A percentile compares a stretch with the other conserved stretches of the same genome.
These are phyloP conservation scores for Buxus sempervirens DNA, from an alignment of 164 flowering plant genomes.

Conservation along the genomic window DNA sequence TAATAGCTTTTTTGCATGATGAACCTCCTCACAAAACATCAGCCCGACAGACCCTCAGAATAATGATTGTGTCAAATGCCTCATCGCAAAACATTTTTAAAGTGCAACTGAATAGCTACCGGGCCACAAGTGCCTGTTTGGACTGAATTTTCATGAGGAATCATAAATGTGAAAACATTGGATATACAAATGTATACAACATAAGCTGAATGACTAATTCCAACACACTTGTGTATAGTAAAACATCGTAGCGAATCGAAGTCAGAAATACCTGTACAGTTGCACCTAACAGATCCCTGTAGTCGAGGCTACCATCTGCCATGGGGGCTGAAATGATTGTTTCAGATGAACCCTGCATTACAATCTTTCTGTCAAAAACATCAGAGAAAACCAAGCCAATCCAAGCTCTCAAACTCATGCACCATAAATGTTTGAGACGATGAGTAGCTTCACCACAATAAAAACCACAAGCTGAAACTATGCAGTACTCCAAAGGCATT, in stretches of 20 bases:
- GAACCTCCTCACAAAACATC: no score
- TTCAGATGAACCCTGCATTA: conserved; percentile 45
- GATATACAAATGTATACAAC: no score
- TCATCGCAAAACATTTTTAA: no score
- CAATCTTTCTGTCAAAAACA: conserved; percentile 2
- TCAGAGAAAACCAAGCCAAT: background rate
- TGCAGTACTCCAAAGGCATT: background rate
- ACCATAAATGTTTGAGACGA: background rate
- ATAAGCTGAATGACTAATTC: background rate
- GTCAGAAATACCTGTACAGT: conserved; percentile 42
- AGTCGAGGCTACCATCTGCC: conserved; percentile 72
- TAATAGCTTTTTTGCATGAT: no score
- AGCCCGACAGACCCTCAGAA: no score
- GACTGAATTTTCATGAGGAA: no score
- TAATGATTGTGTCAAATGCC: no score
- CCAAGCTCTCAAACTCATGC: background rate
- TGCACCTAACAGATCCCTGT: conserved; percentile 42
- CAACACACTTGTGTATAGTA: background rate
- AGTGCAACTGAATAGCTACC: no score
- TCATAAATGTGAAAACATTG: no score
- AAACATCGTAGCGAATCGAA: background rate
- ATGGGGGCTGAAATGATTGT: conserved; percentile 38
- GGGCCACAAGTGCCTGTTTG: no score
- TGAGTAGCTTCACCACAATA: no score
- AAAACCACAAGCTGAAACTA: background rate